Evolutionary conservation across 2,329 filamentous ascomycete genomes (phyloP), one percentile per base, ranked within the genome.

Genomic region (Claviceps paspali): DNA sequence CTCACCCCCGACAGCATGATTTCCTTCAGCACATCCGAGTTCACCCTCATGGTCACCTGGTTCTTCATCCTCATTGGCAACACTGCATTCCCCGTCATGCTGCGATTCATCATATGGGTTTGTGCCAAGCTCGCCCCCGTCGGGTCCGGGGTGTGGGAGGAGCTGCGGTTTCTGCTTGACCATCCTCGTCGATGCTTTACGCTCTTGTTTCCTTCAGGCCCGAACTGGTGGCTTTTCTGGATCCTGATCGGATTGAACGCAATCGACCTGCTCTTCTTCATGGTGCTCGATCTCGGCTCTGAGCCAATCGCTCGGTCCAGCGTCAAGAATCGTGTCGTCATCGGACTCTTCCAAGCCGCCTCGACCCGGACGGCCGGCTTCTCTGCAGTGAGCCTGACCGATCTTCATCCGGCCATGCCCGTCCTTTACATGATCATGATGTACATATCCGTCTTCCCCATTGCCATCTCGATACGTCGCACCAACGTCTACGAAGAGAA

Each of bases 351-450:
- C 53, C 87, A 95, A 56, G 88, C 88, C 1, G 77, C 80, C 0
- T 79, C 84, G 5, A 96, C 88, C 1, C 70, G 91, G 52, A 96
- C 91, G 1, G 88, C 91, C 3, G 88, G 91, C 0, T 94, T 95
- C 51, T 70, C 82, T 1, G 82, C 82, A 22, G 73, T 96, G 47
- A 85, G 80, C 52, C 62, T 96, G 28, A 65, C 81, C 2, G 62
- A 71, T 0, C 65, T 98, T 2, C 87, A 96, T 47, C 87, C 91
- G 1, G 91, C 82, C 3, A 84, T 95, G 40, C 87, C 94, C 50
- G 85, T 92, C 11, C 84, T 86, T 18, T 96, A 95, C 61, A 66
- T 96, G 59, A 79, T 96, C 57, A 96, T 96, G 91, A 96, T 96
- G 91, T 96, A 96, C 59, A 94, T 96, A 43, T 94, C 87, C 40